Conservation (phyloP, 495 filamentous ascomycete genomes). For the Durotheca rogersii region DNA sequence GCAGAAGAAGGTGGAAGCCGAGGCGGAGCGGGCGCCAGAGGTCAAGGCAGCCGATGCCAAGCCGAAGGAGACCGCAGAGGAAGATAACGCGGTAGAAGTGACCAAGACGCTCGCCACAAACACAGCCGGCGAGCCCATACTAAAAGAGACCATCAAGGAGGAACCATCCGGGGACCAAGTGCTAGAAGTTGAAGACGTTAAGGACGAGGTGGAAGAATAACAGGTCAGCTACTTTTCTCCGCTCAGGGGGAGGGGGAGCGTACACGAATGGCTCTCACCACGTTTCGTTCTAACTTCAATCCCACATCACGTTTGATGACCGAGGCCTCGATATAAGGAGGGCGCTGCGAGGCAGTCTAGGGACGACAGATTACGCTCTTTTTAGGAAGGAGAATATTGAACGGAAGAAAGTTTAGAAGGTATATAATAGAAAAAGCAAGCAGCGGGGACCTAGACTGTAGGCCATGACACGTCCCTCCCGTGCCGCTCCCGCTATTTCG, state of each 20-base stretch:
- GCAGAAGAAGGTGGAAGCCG: conserved; percentile 23
- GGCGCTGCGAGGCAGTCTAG: conserved; percentile 18
- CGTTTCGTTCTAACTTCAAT: conserved; percentile 23
- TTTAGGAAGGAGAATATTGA: conserved; percentile 1
- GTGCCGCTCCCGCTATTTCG: conserved; percentile 5
- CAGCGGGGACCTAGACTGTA: conserved; percentile 11
- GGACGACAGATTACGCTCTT: conserved; percentile 4
- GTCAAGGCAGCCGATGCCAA: conserved; percentile 6
- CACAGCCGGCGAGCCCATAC: conserved; percentile 55
- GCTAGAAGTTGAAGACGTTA: conserved; percentile 36
- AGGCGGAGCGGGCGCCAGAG: conserved; percentile 25
- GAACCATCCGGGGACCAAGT: conserved; percentile 35
- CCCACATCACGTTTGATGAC: conserved; percentile 15
- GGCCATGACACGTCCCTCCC: conserved; percentile 6
- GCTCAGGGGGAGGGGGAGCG: conserved; percentile 1
- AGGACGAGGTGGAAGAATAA: conserved; percentile 31
- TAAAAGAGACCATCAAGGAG: conserved; percentile 43
- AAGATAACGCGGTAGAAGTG: conserved; percentile 22
- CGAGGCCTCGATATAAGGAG: conserved; percentile 1
- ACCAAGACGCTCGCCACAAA: conserved; percentile 53
- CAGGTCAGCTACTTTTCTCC: conserved; percentile 2
- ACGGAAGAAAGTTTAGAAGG: conserved; percentile 4
- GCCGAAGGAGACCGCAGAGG: conserved; percentile 9
- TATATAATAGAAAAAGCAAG: conserved; percentile 9
- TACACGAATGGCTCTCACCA: too few species aligned